A percentile compares a stretch with the other conserved stretches of the same genome.
Evolutionary conservation across 139 green algal genomes (phyloP).

Genomic region (Tetradesmus obliquus): DNA sequence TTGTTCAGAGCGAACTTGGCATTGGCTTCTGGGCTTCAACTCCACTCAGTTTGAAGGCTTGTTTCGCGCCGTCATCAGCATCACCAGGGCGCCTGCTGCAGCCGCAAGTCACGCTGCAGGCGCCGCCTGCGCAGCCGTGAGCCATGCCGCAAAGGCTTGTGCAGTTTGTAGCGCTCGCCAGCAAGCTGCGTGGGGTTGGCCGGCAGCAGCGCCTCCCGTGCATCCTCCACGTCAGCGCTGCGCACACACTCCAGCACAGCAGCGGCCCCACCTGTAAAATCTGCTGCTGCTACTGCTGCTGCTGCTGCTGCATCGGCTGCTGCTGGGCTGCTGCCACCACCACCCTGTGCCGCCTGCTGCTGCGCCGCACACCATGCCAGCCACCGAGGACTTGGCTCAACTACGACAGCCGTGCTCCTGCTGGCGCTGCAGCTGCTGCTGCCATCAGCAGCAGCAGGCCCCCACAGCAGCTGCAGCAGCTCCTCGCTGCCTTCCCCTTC

Average conservation of each 20-base stretch:
- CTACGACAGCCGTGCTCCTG: neutral
- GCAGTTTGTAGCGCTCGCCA: neutral
- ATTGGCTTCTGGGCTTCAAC: no score
- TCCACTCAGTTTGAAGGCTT: no score
- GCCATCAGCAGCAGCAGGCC: neutral
- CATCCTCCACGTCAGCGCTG: slow-evolving; percentile 18
- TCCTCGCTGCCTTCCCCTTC: slow-evolving; percentile 10
- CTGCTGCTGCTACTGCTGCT: neutral
- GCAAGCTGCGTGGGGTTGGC: slow-evolving; percentile 28
- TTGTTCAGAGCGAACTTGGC: no score
- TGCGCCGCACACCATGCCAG: neutral
- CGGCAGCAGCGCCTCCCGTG: neutral
- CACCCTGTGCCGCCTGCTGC: neutral
- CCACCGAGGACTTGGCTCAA: neutral
- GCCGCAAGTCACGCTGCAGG: neutral
- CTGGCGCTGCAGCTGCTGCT: neutral
- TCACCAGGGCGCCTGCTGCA: slow-evolving; percentile 49
- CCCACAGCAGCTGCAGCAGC: slow-evolving; percentile 41
- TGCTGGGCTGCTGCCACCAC: neutral
- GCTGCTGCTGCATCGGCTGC: neutral
- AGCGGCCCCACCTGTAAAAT: neutral
- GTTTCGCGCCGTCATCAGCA: neutral
- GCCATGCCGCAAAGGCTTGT: slow-evolving; percentile 16
- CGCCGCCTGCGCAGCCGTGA: neutral
- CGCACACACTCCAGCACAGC: neutral